Conservation (phyloP, 2,329 filamentous ascomycete genomes). For the Didymella keratinophila region DNA sequence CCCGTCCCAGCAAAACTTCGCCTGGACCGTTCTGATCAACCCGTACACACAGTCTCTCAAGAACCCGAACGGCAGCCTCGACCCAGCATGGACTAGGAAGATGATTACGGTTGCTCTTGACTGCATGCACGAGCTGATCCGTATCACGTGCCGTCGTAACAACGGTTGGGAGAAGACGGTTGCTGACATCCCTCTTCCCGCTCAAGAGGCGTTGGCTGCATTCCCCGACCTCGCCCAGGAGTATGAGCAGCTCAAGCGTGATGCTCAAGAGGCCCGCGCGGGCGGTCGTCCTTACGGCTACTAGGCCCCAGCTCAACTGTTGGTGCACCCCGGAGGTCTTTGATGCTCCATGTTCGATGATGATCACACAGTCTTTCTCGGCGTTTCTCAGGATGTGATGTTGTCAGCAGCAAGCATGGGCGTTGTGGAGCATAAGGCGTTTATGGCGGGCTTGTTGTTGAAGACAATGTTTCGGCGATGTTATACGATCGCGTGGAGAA, state of each 20-base stretch:
- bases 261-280: conserved; percentile 29
- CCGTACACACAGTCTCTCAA: conserved; percentile 35
- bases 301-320: neutral
- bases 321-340: neutral
- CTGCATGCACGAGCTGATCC: conserved; percentile 34
- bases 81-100: conserved; percentile 26
- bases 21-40: conserved; percentile 38
- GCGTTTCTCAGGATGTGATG: neutral
- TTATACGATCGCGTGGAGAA: neutral
- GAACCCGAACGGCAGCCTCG: conserved; percentile 33
- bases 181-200: conserved; percentile 32
- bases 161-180: conserved; percentile 32
- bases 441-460: neutral
- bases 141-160: conserved; percentile 23
- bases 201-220: conserved; percentile 24
- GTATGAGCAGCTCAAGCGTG: conserved; percentile 31
- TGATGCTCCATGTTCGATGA: too few species aligned
- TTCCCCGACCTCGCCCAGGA: conserved; percentile 31
- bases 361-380: neutral
- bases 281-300: conserved; percentile 32
- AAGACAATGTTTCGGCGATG: neutral
- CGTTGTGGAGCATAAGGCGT: neutral
- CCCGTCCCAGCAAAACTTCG: conserved; percentile 25
- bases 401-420: conserved; percentile 1
- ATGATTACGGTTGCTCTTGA: conserved; percentile 28